Evolutionary conservation across 441 rosid genomes (phyloP).

Genomic region (Syzygium syzygioides): DNA sequence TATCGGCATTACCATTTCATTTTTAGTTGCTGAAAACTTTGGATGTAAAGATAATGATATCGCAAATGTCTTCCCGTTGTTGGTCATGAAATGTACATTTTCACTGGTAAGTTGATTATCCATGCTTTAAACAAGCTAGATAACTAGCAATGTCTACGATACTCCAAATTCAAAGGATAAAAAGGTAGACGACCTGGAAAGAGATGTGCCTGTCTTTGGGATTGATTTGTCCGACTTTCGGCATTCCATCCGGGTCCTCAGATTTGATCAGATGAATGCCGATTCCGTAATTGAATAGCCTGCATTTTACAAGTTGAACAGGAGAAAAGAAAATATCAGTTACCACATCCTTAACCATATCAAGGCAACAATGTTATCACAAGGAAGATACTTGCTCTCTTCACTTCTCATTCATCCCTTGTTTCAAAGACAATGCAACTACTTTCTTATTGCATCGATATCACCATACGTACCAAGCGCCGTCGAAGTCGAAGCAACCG

Average conservation of each 20-base stretch:
- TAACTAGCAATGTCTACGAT: not conserved
- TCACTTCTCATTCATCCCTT: not conserved
- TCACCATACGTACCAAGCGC: not conserved
- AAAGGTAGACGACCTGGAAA: constrained; percentile 1
- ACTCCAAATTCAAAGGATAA: not conserved
- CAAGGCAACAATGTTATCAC: not conserved
- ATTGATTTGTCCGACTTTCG: not conserved
- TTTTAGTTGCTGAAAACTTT: not conserved
- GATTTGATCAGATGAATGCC: constrained; percentile 8
- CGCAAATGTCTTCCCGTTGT: not conserved
- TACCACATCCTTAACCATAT: not conserved
- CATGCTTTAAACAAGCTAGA: not conserved
- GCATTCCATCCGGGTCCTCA: not conserved
- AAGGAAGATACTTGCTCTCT: not conserved
- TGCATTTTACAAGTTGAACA: not conserved
- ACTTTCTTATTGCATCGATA: not conserved
- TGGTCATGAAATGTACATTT: not conserved
- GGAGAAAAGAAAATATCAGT: not conserved
- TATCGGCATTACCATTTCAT: not conserved
- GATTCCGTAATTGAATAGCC: constrained; percentile 8
- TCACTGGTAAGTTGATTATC: not conserved
- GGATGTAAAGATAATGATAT: not conserved
- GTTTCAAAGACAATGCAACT: not conserved
- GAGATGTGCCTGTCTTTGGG: constrained; percentile 12
- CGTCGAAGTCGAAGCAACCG: not conserved